Evolutionary conservation across 1,284 basidiomycete genomes (phyloP).

Genomic region (Kalmanozyma brasiliensis): DNA sequence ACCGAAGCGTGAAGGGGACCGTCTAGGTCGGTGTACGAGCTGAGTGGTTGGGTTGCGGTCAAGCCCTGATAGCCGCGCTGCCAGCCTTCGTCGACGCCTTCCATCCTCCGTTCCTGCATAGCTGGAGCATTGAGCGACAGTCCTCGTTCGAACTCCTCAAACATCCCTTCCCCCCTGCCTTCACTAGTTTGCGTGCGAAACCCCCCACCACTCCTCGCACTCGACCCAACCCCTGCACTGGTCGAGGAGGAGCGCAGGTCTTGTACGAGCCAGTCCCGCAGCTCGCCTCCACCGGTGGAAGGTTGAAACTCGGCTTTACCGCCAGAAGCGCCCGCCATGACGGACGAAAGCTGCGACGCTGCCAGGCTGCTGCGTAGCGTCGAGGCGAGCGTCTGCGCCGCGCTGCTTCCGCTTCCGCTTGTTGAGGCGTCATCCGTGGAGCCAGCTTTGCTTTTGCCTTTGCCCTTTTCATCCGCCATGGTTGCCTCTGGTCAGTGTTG

Average conservation of each 20-base stretch:
- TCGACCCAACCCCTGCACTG: not conserved
- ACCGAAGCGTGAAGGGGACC: slow-evolving; percentile 21
- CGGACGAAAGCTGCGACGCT: slow-evolving; percentile 26
- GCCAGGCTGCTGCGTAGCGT: slow-evolving; percentile 28
- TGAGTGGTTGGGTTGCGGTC: no score
- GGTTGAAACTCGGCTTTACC: slow-evolving; percentile 22
- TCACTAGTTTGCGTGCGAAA: slow-evolving; percentile 5
- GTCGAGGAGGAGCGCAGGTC: slow-evolving; percentile 12
- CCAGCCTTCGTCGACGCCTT: no score
- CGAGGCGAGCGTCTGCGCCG: slow-evolving; percentile 24
- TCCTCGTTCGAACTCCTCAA: slow-evolving; percentile 18
- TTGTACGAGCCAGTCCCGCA: slow-evolving; percentile 29
- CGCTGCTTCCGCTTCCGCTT: not conserved
- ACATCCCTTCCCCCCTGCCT: slow-evolving; percentile 6
- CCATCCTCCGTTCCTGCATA: not conserved
- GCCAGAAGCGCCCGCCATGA: slow-evolving; percentile 16
- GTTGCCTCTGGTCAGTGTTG: not conserved
- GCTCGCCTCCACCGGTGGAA: not conserved
- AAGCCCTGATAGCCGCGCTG: no score
- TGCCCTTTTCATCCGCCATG: slow-evolving; percentile 23
- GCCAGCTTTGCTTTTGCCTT: slow-evolving; percentile 25
- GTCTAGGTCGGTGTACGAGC: slow-evolving; percentile 20
- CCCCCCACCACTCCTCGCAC: not conserved
- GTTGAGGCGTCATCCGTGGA: not conserved
- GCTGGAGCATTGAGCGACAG: slow-evolving; percentile 4